Conservation (phyloP, 2,329 filamentous ascomycete genomes). For the Paracamarosporium sp. region DNA sequence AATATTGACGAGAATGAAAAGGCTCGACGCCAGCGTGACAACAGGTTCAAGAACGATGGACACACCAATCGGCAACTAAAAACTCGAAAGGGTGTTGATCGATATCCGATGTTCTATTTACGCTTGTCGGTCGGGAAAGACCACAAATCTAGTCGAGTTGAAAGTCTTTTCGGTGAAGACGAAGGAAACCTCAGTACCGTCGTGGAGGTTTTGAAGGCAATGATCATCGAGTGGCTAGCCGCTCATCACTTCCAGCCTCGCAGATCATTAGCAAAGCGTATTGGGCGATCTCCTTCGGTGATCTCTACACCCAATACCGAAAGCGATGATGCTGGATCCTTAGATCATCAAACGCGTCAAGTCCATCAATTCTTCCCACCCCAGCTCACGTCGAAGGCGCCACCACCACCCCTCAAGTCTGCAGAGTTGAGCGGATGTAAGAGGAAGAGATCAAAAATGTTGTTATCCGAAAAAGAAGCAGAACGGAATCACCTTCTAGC, state of each 20-base stretch:
- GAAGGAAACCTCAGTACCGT: conserved; percentile 59
- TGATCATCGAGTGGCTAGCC: conserved; percentile 77
- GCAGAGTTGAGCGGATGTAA: conserved; percentile 17
- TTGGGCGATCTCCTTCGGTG: conserved; percentile 6
- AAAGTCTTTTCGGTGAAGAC: conserved; percentile 30
- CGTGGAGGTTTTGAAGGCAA: conserved; percentile 69
- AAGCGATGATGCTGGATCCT: background rate
- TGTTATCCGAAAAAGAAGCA: background rate
- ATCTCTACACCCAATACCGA: background rate
- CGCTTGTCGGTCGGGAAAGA: conserved; percentile 59
- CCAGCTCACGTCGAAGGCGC: background rate
- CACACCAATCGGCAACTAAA: conserved; percentile 62
- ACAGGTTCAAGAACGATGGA: conserved; percentile 54
- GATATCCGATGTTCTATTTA: conserved; percentile 91
- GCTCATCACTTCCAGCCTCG: conserved; percentile 71
- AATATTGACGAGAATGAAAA: conserved; percentile 46
- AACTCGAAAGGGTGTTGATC: conserved; percentile 72
- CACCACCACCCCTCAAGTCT: background rate
- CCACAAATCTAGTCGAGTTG: conserved; percentile 11
- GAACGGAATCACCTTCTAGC: conserved; percentile 15
- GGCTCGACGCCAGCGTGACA: conserved; percentile 45
- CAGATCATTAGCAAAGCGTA: conserved; percentile 26
- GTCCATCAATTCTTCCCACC: background rate
- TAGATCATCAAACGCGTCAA: background rate
- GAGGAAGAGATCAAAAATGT: conserved; percentile 22